These are phyloP conservation scores for Chlamydomonas sphaeroides DNA, from an alignment of 139 green algal genomes.

Conservation along the genomic window DNA sequence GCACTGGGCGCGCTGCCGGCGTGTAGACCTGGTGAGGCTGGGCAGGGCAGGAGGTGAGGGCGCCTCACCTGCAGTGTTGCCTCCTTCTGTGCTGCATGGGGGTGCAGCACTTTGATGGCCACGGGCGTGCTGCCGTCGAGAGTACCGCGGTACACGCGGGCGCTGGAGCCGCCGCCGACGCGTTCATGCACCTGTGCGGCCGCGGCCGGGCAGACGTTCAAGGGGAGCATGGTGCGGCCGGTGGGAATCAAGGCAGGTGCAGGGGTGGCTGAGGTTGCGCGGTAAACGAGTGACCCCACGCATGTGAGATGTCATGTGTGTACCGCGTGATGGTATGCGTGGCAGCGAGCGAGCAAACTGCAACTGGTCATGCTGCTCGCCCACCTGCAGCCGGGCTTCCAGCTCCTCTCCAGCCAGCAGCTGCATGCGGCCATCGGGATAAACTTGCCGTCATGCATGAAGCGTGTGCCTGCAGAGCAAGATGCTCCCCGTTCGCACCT, in stretches of 20 bases:
- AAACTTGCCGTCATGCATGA: not conserved
- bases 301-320: not conserved
- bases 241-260: too few species aligned
- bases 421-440: constrained; percentile 9
- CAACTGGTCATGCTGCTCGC: not conserved
- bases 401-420: constrained; percentile 24
- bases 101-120: constrained; percentile 36
- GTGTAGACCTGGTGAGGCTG: too few species aligned
- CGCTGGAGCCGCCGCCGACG: constrained; percentile 20
- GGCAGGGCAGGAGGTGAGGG: too few species aligned
- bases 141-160: constrained; percentile 13
- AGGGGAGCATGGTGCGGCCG: too few species aligned
- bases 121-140: constrained; percentile 16
- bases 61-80: constrained; percentile 18
- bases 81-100: constrained; percentile 34
- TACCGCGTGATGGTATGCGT: too few species aligned
- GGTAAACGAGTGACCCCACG: too few species aligned
- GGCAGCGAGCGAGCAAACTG: not conserved
- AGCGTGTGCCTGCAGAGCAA: not conserved
- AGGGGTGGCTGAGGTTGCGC: too few species aligned
- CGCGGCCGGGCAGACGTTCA: not conserved
- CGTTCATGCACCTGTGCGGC: constrained; percentile 12
- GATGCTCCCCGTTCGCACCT: not conserved
- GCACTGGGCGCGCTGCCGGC: too few species aligned
- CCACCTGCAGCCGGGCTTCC: constrained; percentile 20